These are phyloP conservation scores for Panicum miliaceum DNA, from an alignment of 176 grass and related monocot species.

Conservation along the genomic window DNA sequence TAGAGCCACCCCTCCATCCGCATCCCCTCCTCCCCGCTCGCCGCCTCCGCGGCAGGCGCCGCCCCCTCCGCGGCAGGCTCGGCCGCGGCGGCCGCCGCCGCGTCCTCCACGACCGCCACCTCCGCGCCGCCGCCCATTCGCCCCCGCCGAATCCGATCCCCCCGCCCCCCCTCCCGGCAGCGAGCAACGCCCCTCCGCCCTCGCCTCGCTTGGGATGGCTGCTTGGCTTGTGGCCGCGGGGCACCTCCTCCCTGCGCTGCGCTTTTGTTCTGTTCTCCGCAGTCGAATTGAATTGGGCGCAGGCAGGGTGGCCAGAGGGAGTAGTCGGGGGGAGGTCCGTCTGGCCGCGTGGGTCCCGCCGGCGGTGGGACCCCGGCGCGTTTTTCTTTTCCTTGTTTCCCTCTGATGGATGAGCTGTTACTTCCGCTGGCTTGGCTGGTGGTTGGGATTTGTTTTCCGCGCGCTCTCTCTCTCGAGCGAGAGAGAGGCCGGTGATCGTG, in stretches of 20 bases:
- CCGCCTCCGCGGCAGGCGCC: not conserved
- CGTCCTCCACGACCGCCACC: slow-evolving; percentile 43
- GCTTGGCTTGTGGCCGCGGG: slow-evolving; percentile 37
- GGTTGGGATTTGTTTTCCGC: slow-evolving; percentile 37
- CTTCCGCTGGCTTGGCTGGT: slow-evolving; percentile 38
- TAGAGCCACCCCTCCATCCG: slow-evolving; percentile 93
- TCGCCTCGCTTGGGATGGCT: not conserved
- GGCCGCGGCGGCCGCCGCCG: not conserved
- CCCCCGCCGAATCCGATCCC: not conserved
- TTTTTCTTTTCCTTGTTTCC: not conserved
- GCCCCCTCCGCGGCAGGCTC: no score
- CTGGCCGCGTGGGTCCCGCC: slow-evolving; percentile 21
- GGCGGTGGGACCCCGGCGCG: not conserved
- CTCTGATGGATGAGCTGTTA: slow-evolving; percentile 51
- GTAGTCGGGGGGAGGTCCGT: not conserved
- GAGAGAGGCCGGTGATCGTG: not conserved
- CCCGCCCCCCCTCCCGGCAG: not conserved
- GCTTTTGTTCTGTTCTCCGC: slow-evolving; percentile 44
- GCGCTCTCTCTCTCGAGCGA: not conserved
- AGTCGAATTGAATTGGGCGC: slow-evolving; percentile 55
- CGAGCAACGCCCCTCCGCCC: not conserved
- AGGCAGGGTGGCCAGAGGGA: slow-evolving; percentile 4
- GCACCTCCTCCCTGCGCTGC: slow-evolving; percentile 14
- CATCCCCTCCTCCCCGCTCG: slow-evolving; percentile 36
- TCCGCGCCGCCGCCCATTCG: slow-evolving; percentile 33